Evolutionary conservation across 148 eudicot species (phyloP).

Genomic region (Fagopyrum esculentum): DNA sequence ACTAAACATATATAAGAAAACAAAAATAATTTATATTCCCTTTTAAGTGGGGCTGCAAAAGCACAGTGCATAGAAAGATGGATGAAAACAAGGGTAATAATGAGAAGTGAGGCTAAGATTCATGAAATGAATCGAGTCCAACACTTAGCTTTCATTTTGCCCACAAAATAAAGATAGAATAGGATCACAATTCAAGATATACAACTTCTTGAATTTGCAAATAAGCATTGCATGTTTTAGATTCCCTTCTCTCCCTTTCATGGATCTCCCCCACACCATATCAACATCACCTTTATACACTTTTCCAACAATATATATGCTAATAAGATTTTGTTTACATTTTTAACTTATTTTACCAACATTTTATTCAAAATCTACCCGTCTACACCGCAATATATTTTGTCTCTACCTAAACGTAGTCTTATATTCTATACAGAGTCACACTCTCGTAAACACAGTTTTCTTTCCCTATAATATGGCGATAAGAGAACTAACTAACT

Average conservation of each 20-base stretch:
- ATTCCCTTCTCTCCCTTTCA: background rate
- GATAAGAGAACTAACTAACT: too few relatives aligned
- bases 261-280: constrained; percentile 1
- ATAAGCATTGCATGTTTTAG: background rate
- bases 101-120: background rate
- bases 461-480: too few relatives aligned
- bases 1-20: background rate
- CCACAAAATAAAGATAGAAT: background rate
- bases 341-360: too few relatives aligned
- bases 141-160: background rate
- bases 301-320: background rate
- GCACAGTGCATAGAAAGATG: background rate
- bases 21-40: background rate
- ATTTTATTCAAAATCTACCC: too few relatives aligned
- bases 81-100: background rate
- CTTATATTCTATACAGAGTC: too few relatives aligned
- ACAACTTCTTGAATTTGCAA: background rate
- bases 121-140: background rate
- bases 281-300: background rate
- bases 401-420: too few relatives aligned
- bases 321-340: background rate
- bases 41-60: background rate
- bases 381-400: too few relatives aligned
- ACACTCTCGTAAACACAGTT: too few relatives aligned
- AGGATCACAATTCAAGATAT: background rate